Base-by-base conservation (phyloP, 2,329 filamentous ascomycete species). In the Mariannaea sp. region DNA sequence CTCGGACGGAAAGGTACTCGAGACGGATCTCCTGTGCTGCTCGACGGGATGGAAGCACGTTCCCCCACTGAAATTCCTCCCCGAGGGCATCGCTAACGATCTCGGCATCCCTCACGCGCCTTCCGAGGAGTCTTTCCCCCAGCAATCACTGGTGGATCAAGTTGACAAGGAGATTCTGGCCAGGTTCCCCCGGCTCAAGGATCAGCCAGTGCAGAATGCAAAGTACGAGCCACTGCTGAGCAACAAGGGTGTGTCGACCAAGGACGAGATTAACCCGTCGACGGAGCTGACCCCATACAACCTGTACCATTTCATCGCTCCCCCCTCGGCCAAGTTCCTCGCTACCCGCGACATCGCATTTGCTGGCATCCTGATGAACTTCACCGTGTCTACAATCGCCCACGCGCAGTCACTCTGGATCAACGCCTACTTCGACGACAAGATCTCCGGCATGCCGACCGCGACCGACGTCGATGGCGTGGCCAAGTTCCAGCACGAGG, bases 391-490 rank as follows among this genome's bases (percentile, higher is more conserved):
- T 1, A 73, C 75, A 2, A 66, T 71, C n/a, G 71, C 76, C 0
- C 75, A 80, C 49, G 59, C 74, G 2, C 79, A 82, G 62, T 80
- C 81, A 0, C 73, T 88, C 3, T 89, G 86, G 86, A 77, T 87
- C 24, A 75, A 78, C 0, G 86, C 88, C 0, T 90, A 84, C 65
- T 80, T 92, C 44, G 61, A 68, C 3, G 64, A 64, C 19, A 60
- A 64, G 38, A 53, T 70, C 8, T 44, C 54, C 7, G 60, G 59
- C 2, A 56, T 70, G 7, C 59, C 68, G 0, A 54, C 53, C 3
- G 50, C 55, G 0, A 60, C 56, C 4, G 52, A 61, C 7, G 32
- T 47, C 3, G 57, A 56, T 12, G 73, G 77, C 7, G 62, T 85
- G 9, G 70, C 73, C 3, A 55, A 67, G 40, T 59, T 82, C 14